Base-by-base conservation (phyloP, 169 alveolate genomes). In the Babesia sp. region DNA sequence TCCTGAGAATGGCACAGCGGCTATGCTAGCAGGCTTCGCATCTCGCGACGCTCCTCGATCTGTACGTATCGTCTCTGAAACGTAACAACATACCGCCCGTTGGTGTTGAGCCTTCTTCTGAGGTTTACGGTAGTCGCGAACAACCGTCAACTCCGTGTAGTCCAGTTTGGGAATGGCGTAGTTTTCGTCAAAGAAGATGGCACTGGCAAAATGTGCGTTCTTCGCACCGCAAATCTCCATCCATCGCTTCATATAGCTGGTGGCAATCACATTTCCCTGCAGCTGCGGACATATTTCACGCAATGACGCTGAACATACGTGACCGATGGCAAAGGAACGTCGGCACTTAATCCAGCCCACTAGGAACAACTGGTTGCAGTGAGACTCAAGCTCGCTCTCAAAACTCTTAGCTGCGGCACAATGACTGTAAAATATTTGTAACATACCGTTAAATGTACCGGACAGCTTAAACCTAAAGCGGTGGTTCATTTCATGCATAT, bases 311-410 rank as follows among this genome's bases (percentile, higher is more conserved):
- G 45, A 18, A 72, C 75, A 18, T 55, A 81, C 89, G 66, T 81
- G 89, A 29, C 89, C 89, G 41, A 72, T 64, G 45, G 89, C 84
- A 51, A 81, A 81, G 29, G 44, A 48, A 42, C 73, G 51, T 22
- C 89, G 56, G 44, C 89, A 81, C 69, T 81, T 81, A 36, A 81
- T 81, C 89, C 89, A 81, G 29, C 89, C 89, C 3, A 81, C 89
- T 20, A 81, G 85, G 36, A 72, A 81, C 34, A 81, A 42, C 64
- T 81, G 84, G 50, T 81, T 81, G 66, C 89, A 81, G 56, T 71
- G 53, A 33, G 84, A 71, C 58, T 81, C 83, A 5, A 81, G 59
- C 48, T 81, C 89, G 56, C 81, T 63, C 36, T 81, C 89, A 46
- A 81, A 81, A 29, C 56, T 45, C 34, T 81, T 81, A 31, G 57